phyloP scores from a whole-genome alignment of 2,329 filamentous ascomycete species.

The Neofusicoccum kwambonambiense region DNA sequence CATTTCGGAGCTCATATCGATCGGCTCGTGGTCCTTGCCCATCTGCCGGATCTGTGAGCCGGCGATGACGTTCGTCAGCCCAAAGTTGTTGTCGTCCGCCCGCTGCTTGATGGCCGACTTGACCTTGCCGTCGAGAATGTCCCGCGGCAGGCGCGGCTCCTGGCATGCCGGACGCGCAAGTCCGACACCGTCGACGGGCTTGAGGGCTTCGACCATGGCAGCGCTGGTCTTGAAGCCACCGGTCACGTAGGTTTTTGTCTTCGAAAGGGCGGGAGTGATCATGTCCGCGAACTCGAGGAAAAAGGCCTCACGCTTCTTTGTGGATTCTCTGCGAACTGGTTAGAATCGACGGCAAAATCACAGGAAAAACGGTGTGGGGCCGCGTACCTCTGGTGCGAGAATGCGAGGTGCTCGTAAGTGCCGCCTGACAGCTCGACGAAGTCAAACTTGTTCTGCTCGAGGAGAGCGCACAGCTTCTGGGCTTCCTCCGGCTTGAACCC shows the following conservation, averaged over 20 bases:
- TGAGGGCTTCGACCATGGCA: conserved; percentile 20
- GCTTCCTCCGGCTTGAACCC: conserved; percentile 46
- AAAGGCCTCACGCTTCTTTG: conserved; percentile 62
- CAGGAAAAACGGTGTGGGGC: conserved; percentile 26
- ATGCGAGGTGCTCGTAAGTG: conserved; percentile 28
- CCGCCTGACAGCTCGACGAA: conserved; percentile 70
- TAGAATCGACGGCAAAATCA: conserved; percentile 3
- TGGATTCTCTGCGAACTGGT: conserved; percentile 46
- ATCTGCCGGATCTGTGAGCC: conserved; percentile 54
- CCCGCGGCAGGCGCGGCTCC: conserved; percentile 48
- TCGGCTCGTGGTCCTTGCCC: conserved; percentile 53
- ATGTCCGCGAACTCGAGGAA: conserved; percentile 65
- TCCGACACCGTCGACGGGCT: conserved; percentile 54
- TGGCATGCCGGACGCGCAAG: conserved; percentile 56
- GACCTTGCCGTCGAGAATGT: conserved; percentile 46
- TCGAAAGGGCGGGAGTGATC: conserved; percentile 48
- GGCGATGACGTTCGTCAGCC: conserved; percentile 45
- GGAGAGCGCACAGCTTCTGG: conserved; percentile 43
- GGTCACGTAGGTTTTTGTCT: conserved; percentile 58
- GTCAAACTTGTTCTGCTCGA: conserved; percentile 62
- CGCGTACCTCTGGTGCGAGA: conserved; percentile 28
- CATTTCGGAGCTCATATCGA: conserved; percentile 51
- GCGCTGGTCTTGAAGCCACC: conserved; percentile 47
- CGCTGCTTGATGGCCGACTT: conserved; percentile 48
- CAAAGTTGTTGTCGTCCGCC: conserved; percentile 55